Evolutionary conservation across 164 flowering plant genomes (phyloP).

Genomic region (Cinnamomum micranthum): DNA sequence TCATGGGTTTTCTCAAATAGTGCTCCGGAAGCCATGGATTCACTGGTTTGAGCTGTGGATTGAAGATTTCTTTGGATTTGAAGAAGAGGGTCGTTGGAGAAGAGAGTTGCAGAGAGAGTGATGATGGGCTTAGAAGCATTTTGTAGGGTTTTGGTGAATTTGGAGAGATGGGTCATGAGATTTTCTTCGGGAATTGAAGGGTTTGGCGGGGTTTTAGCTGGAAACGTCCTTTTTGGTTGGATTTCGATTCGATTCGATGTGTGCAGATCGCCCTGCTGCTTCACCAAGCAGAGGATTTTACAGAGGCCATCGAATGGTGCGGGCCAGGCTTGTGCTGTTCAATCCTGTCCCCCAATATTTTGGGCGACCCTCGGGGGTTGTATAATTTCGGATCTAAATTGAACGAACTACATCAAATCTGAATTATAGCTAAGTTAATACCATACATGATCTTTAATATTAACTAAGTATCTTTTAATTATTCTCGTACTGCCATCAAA

Average conservation of each 20-base stretch:
- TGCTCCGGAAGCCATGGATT: not conserved
- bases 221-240: not conserved
- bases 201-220: not conserved
- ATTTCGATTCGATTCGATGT: not conserved
- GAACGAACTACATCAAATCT: no score
- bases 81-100: not conserved
- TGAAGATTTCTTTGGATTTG: not conserved
- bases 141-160: not conserved
- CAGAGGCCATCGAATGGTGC: no score
- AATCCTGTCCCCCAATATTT: no score
- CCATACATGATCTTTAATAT: no score
- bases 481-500: no score
- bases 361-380: no score
- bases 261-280: no score
- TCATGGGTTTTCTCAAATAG: constrained; percentile 1
- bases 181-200: not conserved
- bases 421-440: no score
- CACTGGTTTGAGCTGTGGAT: not conserved
- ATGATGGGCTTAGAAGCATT: not conserved
- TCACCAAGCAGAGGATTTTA: no score
- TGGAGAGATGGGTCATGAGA: constrained; percentile 3
- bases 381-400: no score
- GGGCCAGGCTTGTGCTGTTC: no score
- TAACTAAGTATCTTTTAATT: no score
- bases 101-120: not conserved